phyloP scores from a whole-genome alignment of 768 basidiomycete genomes.

The Suillus americanus region DNA sequence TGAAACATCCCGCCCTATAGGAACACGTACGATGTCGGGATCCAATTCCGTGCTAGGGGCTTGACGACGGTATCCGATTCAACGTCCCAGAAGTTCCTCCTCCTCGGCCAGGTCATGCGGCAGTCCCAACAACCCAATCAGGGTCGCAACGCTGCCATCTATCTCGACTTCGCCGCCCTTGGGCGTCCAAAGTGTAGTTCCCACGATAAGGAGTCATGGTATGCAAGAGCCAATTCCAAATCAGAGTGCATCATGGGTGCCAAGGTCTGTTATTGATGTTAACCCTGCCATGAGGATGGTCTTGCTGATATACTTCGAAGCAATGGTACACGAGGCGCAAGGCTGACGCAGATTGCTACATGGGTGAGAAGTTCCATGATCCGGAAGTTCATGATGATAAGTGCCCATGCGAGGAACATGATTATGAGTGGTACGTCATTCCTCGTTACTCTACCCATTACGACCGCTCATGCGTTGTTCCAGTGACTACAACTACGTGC shows the following conservation, averaged over 20 bases:
- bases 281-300: not conserved
- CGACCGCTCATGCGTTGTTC: not conserved
- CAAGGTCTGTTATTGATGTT: constrained; percentile 52
- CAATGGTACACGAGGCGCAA: constrained; percentile 95
- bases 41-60: constrained; percentile 68
- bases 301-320: constrained; percentile 35
- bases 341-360: constrained; percentile 79
- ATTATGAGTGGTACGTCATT: constrained; percentile 84
- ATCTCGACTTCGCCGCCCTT: constrained; percentile 79
- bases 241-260: constrained; percentile 92
- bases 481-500: constrained; percentile 90
- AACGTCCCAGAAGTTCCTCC: constrained; percentile 93
- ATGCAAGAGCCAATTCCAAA: constrained; percentile 62
- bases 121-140: constrained; percentile 50
- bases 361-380: constrained; percentile 87
- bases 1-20: constrained; percentile 36
- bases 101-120: constrained; percentile 76
- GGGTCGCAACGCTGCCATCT: constrained; percentile 69
- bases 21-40: constrained; percentile 67
- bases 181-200: constrained; percentile 66
- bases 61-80: constrained; percentile 93
- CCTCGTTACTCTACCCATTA: not conserved
- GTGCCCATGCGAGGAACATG: constrained; percentile 82
- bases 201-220: constrained; percentile 85
- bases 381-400: constrained; percentile 80